Conservation (phyloP, 805 yeast genomes). For the Barnettozyma pratensis region DNA sequence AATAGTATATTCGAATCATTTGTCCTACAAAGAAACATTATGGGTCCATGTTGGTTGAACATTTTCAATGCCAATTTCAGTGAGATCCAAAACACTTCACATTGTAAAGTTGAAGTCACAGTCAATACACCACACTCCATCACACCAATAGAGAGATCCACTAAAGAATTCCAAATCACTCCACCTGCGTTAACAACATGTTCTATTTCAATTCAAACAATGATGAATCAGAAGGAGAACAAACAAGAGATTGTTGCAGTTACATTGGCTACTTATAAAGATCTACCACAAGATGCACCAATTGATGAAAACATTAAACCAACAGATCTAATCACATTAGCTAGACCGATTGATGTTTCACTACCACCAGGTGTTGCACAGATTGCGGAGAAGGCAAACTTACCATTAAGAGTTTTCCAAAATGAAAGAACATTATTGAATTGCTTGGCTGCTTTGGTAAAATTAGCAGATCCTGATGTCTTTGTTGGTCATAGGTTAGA, state of each 20-base stretch:
- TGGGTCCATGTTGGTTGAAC: slow-evolving; percentile 98
- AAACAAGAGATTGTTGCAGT: slow-evolving; percentile 86
- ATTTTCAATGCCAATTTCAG: slow-evolving; percentile 58
- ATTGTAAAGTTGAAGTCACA: slow-evolving; percentile 73
- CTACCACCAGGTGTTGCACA: slow-evolving; percentile 75
- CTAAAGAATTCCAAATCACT: slow-evolving; percentile 31
- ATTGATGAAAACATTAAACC: slow-evolving; percentile 58
- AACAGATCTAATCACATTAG: slow-evolving; percentile 59
- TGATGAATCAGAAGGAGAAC: slow-evolving; percentile 66
- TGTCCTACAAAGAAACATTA: slow-evolving; percentile 72
- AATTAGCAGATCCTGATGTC: slow-evolving; percentile 82
- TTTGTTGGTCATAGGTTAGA: slow-evolving; percentile 86
- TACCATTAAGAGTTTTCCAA: slow-evolving; percentile 53
- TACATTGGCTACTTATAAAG: slow-evolving; percentile 64
- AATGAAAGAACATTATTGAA: slow-evolving; percentile 71
- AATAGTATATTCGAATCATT: slow-evolving; percentile 78
- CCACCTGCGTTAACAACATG: slow-evolving; percentile 70
- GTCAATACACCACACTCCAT: slow-evolving; percentile 45
- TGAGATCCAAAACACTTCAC: slow-evolving; percentile 59
- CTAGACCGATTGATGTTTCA: slow-evolving; percentile 69
- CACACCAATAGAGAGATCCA: slow-evolving; percentile 40
- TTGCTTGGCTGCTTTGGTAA: slow-evolving; percentile 68
- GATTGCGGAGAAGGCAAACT: slow-evolving; percentile 48
- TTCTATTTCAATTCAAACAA: slow-evolving; percentile 74
- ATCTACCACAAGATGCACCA: slow-evolving; percentile 72